phyloP scores from a whole-genome alignment of 1,284 basidiomycete genomes.

The Coniophora puteana region DNA sequence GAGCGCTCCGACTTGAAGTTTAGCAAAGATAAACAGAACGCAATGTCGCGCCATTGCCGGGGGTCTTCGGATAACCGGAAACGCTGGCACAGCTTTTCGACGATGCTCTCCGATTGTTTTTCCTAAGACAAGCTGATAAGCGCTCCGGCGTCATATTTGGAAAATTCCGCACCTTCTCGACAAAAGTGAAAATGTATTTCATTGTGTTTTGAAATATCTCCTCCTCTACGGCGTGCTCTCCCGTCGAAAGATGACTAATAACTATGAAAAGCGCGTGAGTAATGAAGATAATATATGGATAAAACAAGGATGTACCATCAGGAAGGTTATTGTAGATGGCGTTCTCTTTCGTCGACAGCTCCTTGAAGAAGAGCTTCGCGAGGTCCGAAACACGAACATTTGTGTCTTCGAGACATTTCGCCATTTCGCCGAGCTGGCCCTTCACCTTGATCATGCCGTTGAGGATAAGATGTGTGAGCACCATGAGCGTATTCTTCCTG shows the following conservation, averaged over 20 bases:
- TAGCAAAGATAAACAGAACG: slow-evolving; percentile 90
- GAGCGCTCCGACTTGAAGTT: slow-evolving; percentile 97
- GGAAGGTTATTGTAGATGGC: slow-evolving; percentile 99
- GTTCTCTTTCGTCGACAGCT: slow-evolving; percentile 97
- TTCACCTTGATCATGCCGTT: slow-evolving; percentile 99
- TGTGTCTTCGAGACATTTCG: slow-evolving; percentile 95
- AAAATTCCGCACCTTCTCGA: slow-evolving; percentile 76
- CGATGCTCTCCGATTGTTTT: slow-evolving; percentile 93
- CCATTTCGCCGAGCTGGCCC: slow-evolving; percentile 98
- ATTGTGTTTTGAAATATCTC: slow-evolving; percentile 91
- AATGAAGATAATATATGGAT: background rate
- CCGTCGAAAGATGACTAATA: slow-evolving; percentile 91
- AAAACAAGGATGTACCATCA: slow-evolving; percentile 39
- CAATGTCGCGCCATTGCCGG: slow-evolving; percentile 96
- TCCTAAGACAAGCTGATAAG: slow-evolving; percentile 47
- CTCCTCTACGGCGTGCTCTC: slow-evolving; percentile 93
- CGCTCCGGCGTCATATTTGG: background rate
- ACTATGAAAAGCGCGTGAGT: slow-evolving; percentile 43
- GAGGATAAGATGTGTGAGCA: slow-evolving; percentile 93
- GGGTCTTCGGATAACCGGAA: slow-evolving; percentile 88
- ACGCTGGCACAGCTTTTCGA: slow-evolving; percentile 93
- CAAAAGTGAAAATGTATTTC: slow-evolving; percentile 94
- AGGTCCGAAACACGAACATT: slow-evolving; percentile 88
- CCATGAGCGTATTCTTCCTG: slow-evolving; percentile 99
- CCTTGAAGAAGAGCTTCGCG: slow-evolving; percentile 96